Evolutionary conservation across 371 early-diverging fungal species (phyloP), one percentile per base, ranked within the genome.

Genomic region (Haplosporangium sp.): DNA sequence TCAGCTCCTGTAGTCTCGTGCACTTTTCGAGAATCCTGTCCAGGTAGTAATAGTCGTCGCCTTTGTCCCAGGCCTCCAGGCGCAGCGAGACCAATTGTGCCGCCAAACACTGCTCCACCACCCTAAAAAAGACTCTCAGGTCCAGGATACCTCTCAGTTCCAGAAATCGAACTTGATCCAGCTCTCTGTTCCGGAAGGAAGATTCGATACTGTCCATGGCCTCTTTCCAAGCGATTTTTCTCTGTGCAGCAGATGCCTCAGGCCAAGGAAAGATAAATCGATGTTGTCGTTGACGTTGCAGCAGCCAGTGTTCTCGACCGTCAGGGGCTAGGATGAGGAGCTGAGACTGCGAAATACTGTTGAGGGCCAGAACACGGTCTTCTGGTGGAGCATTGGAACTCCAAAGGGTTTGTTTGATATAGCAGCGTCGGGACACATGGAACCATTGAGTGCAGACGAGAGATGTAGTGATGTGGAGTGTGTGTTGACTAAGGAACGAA

Each of bases 341-440:
- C 37, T 68, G 69, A 37, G 50, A 55, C 11, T 3, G 18, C 0
- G 53, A 36, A 38, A 68, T 51, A n/a, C 40, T 50, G 42, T 45
- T 36, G 57, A 68, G 55, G 43, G 55, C 62, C 36, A 55, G 61
- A 43, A 47, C 48, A n/a, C 69, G 69, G 37, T 62, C 62, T 23
- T 68, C 69, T 2, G 48, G 40, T 29, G 61, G 69, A n/a, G 55
- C 55, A 45, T 68, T 68, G 56, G 69, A 61, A 18, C 62, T 62
- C 69, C 69, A 68, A n/a, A 68, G 41, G 16, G 62, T 36, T 18
- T 62, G 62, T 1, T 16, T 37, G 14, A 56, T 37, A 9, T 47
- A 18, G 51, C 40, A 48, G n/a, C 62, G 55, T 14, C 55, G 36
- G 45, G 61, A 55, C 14, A 43, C 46, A 37, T 46, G 13, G 45